These are phyloP conservation scores for Beta corolliflora DNA, from an alignment of 179 eudicot genomes.

Conservation along the genomic window DNA sequence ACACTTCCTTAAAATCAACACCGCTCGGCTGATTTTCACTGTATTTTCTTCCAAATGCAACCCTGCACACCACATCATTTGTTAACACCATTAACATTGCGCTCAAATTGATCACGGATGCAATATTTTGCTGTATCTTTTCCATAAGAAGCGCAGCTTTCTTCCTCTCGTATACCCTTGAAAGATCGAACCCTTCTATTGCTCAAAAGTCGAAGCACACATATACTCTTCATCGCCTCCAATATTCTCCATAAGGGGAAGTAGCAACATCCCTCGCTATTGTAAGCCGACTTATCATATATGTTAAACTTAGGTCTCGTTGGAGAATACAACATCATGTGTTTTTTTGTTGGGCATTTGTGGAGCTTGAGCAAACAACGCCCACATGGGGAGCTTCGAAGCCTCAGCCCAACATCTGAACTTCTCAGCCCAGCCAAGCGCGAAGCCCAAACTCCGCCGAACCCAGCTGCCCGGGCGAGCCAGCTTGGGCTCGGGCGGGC, in stretches of 20 bases:
- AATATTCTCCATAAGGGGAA: slow-evolving; percentile 6
- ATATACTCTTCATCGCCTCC: slow-evolving; percentile 13
- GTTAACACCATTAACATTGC: slow-evolving; percentile 5
- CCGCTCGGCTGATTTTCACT: slow-evolving; percentile 12
- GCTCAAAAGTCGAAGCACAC: slow-evolving; percentile 11
- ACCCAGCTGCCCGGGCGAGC: too few species aligned
- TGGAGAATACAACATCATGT: slow-evolving; percentile 1
- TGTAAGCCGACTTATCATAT: neutral
- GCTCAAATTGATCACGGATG: slow-evolving; percentile 17
- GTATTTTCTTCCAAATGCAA: slow-evolving; percentile 47
- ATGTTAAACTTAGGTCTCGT: slow-evolving; percentile 4
- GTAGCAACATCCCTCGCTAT: slow-evolving; percentile 4
- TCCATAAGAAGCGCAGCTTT: slow-evolving; percentile 1
- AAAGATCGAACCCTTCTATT: neutral
- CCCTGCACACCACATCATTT: slow-evolving; percentile 44
- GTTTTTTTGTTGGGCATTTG: too few species aligned
- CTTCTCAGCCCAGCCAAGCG: too few species aligned
- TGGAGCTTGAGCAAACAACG: too few species aligned
- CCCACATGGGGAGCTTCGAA: too few species aligned
- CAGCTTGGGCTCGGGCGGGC: too few species aligned
- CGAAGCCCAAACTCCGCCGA: too few species aligned
- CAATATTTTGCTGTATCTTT: neutral
- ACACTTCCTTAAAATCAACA: slow-evolving; percentile 26
- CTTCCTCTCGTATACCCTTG: neutral
- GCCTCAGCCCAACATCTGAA: too few species aligned